Percentiles rank a stretch among this genome's conserved stretches.
phyloP scores from a whole-genome alignment of 345 rosid species.

The Aurinia saxatilis region DNA sequence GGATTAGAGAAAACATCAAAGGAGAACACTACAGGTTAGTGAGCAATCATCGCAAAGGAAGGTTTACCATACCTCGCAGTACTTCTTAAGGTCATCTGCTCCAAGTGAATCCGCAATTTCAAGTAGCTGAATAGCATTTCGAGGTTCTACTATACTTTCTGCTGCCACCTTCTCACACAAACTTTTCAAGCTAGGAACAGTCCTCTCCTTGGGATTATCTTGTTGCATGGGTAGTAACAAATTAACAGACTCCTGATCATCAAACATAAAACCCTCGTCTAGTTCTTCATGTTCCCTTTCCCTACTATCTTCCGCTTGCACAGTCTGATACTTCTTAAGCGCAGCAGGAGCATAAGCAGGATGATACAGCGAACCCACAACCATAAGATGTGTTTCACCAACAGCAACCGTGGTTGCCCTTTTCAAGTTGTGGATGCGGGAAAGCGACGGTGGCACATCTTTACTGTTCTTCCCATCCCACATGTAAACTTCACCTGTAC shows the following conservation, averaged over 20 bases:
- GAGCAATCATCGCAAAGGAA: neutral
- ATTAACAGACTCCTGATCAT: conserved; percentile 36
- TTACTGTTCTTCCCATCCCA: conserved; percentile 76
- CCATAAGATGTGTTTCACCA: conserved; percentile 92
- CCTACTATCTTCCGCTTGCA: conserved; percentile 25
- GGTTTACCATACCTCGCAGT: conserved; percentile 63
- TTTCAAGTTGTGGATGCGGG: conserved; percentile 78
- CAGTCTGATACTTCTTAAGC: conserved; percentile 24
- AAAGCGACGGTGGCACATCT: conserved; percentile 49
- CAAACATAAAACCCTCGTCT: conserved; percentile 57
- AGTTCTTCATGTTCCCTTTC: conserved; percentile 42
- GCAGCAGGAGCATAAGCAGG: conserved; percentile 46
- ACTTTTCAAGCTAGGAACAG: conserved; percentile 66
- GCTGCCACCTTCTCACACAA: conserved; percentile 93
- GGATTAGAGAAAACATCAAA: neutral
- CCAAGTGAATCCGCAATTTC: conserved; percentile 95
- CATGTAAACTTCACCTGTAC: conserved; percentile 85
- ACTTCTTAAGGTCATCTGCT: conserved; percentile 73
- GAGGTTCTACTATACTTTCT: conserved; percentile 82
- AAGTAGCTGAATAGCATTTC: conserved; percentile 78
- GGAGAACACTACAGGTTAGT: neutral
- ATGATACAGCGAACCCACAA: conserved; percentile 76
- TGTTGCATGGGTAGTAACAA: conserved; percentile 18
- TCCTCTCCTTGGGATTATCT: conserved; percentile 29
- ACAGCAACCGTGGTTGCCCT: conserved; percentile 82